phyloP scores from a whole-genome alignment of 768 basidiomycete species.

The Serendipita sp. region DNA sequence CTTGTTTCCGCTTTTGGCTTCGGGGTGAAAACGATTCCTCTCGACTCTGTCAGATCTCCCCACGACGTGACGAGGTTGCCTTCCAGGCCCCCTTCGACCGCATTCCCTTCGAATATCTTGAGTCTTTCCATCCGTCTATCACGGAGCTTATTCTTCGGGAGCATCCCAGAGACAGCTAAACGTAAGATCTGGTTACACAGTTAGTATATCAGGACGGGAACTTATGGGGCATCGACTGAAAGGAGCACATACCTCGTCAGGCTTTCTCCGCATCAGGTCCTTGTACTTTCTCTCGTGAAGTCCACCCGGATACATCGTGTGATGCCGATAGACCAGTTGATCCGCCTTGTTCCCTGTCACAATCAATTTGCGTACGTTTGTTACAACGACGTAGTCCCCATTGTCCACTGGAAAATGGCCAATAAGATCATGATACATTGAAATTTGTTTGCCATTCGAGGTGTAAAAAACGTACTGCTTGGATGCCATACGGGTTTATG shows the following conservation, averaged over 20 bases:
- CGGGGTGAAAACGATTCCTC: not conserved
- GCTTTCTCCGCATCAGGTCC: slow-evolving; percentile 68
- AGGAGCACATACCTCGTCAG: slow-evolving; percentile 59
- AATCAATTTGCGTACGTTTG: slow-evolving; percentile 66
- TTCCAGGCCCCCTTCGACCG: slow-evolving; percentile 1
- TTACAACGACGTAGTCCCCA: slow-evolving; percentile 95
- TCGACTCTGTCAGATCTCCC: not conserved
- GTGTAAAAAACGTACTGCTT: slow-evolving; percentile 39
- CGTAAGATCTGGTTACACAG: slow-evolving; percentile 78
- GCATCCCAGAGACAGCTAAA: slow-evolving; percentile 93
- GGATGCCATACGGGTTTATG: slow-evolving; percentile 97
- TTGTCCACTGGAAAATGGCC: slow-evolving; percentile 54
- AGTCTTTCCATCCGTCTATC: slow-evolving; percentile 77
- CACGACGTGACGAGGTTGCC: not conserved
- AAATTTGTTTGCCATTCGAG: too few species aligned
- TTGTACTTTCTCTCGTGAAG: slow-evolving; percentile 81
- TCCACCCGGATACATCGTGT: slow-evolving; percentile 87
- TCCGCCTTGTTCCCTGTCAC: slow-evolving; percentile 83
- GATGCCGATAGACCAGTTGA: slow-evolving; percentile 76
- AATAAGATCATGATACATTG: too few species aligned
- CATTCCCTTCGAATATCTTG: slow-evolving; percentile 65
- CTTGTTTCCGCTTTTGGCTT: not conserved
- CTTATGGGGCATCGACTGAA: not conserved
- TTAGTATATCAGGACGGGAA: not conserved
- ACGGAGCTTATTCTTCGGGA: slow-evolving; percentile 94